Base-by-base conservation (phyloP, 129 eudicot species). In the Chrysanthemum lavandulifolium region DNA sequence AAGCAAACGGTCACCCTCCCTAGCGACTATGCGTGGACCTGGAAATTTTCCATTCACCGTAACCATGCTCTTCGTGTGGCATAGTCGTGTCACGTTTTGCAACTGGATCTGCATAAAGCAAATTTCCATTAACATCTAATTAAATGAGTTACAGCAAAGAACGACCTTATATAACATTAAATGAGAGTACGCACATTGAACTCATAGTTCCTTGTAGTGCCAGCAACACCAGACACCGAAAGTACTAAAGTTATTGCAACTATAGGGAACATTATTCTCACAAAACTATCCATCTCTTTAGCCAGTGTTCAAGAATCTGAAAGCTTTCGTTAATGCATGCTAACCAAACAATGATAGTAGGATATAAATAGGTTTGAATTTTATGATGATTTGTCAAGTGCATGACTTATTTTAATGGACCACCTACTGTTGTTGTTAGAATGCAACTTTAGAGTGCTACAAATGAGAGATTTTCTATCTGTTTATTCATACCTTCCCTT, bases 1-100 rank as follows among this genome's bases (percentile, higher is more conserved):
- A 74, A 43, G 58, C 18, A 67, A 67, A 2, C 13, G 21, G 13
- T 67, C 72, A 67, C 45, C 72, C 45, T 61, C 66, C 66, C 66
- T 61, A 0, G 66, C 47, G 1, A 61, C 66, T 0, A 67, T 67
- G 0, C 72, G 72, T 49, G 84, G 80, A 18, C 84, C 84, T 0
- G 84, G 84, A 55, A 80, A 80, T 69, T 51, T 52, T 27, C 73
- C 61, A 6, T 68, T 68, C 13, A 68, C 73, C 10, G 73, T 68
- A 31, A 80, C 80, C 67, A 80, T 33, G 73, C 80, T 80, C 64
- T 51, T 69, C 3, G 73, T 80, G 73, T 75, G 77, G 65, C 84
- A 75, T 6, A 75, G 64, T 75, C 80, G 72, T 10, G 84, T 71
- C 65, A 81, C 84, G 0, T 60, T 60, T 60, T 60, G 65, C 43